Conservation (phyloP, 2,329 filamentous ascomycete species). For the Blastomyces emzantsi region DNA sequence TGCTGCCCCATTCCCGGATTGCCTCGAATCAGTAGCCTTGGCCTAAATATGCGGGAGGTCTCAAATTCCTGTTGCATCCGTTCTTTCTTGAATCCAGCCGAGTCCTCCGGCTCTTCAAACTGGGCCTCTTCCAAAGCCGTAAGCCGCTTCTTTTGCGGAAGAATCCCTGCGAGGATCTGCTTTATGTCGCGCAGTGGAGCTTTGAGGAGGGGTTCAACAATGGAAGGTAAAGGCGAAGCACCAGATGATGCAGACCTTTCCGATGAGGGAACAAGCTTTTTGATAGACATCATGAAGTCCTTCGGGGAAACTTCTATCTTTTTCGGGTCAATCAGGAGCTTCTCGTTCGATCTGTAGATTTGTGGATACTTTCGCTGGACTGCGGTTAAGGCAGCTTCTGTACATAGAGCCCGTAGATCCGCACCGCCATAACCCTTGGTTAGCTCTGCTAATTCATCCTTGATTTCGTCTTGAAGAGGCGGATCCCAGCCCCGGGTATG, state of each 20-base stretch:
- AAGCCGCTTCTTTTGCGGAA: conserved; percentile 76
- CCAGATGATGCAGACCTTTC: conserved; percentile 80
- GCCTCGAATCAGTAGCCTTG: conserved; percentile 76
- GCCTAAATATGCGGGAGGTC: conserved; percentile 75
- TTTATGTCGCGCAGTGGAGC: conserved; percentile 63
- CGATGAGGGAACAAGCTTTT: conserved; percentile 92
- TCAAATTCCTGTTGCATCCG: conserved; percentile 72
- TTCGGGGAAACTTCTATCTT: conserved; percentile 82
- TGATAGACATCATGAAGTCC: conserved; percentile 95
- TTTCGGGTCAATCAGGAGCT: conserved; percentile 75
- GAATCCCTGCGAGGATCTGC: conserved; percentile 58
- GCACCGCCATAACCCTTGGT: conserved; percentile 97
- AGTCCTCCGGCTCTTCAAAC: conserved; percentile 74
- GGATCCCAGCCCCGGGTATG: conserved; percentile 91
- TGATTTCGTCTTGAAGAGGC: conserved; percentile 64
- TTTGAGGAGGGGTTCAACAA: conserved; percentile 71
- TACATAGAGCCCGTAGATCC: conserved; percentile 86
- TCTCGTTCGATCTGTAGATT: conserved; percentile 84
- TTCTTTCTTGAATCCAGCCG: conserved; percentile 78
- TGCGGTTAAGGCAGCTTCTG: conserved; percentile 89
- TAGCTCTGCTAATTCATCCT: conserved; percentile 67
- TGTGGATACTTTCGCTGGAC: conserved; percentile 95
- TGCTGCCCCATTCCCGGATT: conserved; percentile 83
- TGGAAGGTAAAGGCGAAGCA: conserved; percentile 68
- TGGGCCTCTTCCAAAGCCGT: conserved; percentile 92